Conservation (phyloP, 352 stramenopile species). For the Pythium dissotocum region DNA sequence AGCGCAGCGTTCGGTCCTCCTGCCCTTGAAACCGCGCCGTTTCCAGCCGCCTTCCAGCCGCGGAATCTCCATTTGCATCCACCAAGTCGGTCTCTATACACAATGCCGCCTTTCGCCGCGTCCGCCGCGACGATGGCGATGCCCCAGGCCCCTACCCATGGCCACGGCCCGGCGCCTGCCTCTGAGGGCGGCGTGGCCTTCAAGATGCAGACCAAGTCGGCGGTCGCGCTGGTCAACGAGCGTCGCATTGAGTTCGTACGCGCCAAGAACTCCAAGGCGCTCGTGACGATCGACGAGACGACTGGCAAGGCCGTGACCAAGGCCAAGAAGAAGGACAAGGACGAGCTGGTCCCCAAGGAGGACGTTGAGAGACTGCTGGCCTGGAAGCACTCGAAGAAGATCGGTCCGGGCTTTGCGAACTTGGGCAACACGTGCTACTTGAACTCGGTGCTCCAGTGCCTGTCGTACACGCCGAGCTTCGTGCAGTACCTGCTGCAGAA, state of each 20-base stretch:
- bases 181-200: constrained; percentile 34
- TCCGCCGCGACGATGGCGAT: constrained; percentile 21
- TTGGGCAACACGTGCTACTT: constrained; percentile 96
- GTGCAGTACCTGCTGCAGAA: constrained; percentile 88
- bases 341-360: constrained; percentile 44
- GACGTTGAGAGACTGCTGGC: constrained; percentile 53
- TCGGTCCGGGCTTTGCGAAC: constrained; percentile 85
- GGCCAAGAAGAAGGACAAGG: constrained; percentile 29
- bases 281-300: constrained; percentile 39
- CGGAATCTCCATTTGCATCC: not conserved
- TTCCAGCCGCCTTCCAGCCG: not conserved
- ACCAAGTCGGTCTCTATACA: no score
- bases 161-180: not conserved
- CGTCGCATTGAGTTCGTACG: constrained; percentile 82
- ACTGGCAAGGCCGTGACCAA: constrained; percentile 21
- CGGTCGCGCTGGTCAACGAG: constrained; percentile 75
- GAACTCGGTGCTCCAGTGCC: constrained; percentile 92
- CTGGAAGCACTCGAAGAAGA: constrained; percentile 74
- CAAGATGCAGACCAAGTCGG: constrained; percentile 71
- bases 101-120: constrained; percentile 24
- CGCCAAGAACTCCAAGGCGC: constrained; percentile 52
- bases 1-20: not conserved
- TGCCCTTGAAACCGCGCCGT: not conserved
- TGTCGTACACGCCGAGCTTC: constrained; percentile 79
- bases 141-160: not conserved